phyloP scores from a whole-genome alignment of 192 early-diverging fungal species.

The Funneliformis geosporum region DNA sequence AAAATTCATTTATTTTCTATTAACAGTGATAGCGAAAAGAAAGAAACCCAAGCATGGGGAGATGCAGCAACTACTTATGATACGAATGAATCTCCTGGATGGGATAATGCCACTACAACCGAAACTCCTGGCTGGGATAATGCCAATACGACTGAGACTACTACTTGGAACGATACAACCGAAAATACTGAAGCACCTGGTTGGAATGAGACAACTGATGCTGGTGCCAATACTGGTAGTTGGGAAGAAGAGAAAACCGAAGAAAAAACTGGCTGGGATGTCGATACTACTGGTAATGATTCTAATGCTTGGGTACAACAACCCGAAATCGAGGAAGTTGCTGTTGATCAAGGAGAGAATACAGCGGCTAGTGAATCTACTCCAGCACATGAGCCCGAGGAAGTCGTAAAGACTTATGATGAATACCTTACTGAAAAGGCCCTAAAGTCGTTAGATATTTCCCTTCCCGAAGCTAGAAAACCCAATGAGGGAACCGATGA shows the following conservation, averaged over 20 bases:
- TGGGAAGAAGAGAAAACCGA: conserved; percentile 9
- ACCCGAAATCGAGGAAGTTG: not conserved
- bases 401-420: conserved; percentile 80
- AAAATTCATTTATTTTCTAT: conserved; percentile 1
- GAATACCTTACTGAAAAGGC: conserved; percentile 81
- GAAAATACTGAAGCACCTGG: not conserved
- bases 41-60: conserved; percentile 87
- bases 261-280: not conserved
- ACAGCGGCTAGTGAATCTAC: conserved; percentile 44
- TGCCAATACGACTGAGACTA: not conserved
- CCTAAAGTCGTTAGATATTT: conserved; percentile 58
- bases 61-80: conserved; percentile 57
- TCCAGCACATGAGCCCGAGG: conserved; percentile 72
- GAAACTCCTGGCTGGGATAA: conserved; percentile 32
- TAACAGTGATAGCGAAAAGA: conserved; percentile 82
- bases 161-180: not conserved
- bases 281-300: not conserved
- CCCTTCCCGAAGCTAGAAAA: conserved; percentile 67
- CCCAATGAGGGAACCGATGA: conserved; percentile 90
- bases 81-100: conserved; percentile 40
- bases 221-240: conserved; percentile 22
- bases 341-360: not conserved
- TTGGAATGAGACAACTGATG: not conserved
- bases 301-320: not conserved
- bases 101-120: conserved; percentile 46